Base-by-base conservation (phyloP, 305 asterid genomes). In the Striga hermonthica region DNA sequence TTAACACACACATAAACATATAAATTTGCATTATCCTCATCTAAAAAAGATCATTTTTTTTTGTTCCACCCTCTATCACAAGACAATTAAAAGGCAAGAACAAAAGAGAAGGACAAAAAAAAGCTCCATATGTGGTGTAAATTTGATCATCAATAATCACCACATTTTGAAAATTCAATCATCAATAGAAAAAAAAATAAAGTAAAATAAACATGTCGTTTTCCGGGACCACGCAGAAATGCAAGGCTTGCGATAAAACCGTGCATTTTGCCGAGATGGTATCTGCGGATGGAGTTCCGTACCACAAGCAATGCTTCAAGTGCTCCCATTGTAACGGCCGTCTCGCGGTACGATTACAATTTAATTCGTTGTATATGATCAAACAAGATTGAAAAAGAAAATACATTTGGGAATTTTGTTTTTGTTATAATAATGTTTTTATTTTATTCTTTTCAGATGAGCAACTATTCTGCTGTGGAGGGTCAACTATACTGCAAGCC, bases 201-300 rank as follows among this genome's bases (percentile, higher is more conserved):
- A 28, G 3, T 8, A 36, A 31, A 57, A 4, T 1, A 6, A 58
- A 49, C 70, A 81, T 85, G 89, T 78, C 87, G 11, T 64, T 66
- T 69, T 78, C 44, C 62, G 90, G 94, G 31, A 80, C 86, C 1
- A 79, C 78, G 15, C 83, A 83, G 53, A 86, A 86, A 86, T 86
- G 94, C 76, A 86, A 80, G 61, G 72, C 70, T 7, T 75, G 79
- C 44, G 79, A 75, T 37, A 66, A 70, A 62, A 75, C 76, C 15
- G 79, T 75, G 36, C 64, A 86, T 71, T 80, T 75, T 63, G 86
- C 74, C 0, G 94, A 86, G 72, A 86, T 82, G 82, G 76, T 86
- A 78, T 76, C 90, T 9, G 90, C 87, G 0, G 85, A 86, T 74
- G 94, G 94, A 12, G 76, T 80, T 35, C 79, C 90, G 6, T 83